Percentiles rank a stretch among this genome's conserved stretches.
Evolutionary conservation across 2,329 filamentous ascomycete genomes (phyloP).

Genomic region (Aspergillus candidus): DNA sequence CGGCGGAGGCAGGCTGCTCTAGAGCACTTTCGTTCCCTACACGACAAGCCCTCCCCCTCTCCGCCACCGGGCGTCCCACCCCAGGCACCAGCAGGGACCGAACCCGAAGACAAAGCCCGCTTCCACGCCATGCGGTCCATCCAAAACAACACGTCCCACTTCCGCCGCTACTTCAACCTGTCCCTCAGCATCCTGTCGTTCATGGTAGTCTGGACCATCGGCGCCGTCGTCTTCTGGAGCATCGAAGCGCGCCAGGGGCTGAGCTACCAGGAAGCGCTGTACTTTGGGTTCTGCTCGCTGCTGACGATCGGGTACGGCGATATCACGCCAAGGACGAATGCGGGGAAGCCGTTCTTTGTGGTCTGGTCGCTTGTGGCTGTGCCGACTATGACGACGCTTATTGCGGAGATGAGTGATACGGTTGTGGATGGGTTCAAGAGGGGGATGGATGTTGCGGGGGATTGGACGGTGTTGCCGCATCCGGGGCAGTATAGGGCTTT

Average conservation of each 20-base stretch:
- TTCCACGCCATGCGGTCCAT: constrained; percentile 79
- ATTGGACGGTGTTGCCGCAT: constrained; percentile 61
- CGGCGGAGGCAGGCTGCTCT: constrained; percentile 50
- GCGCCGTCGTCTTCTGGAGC: constrained; percentile 68
- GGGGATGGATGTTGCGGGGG: constrained; percentile 55
- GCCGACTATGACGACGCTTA: constrained; percentile 81
- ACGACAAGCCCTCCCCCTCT: constrained; percentile 5
- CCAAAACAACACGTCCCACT: constrained; percentile 57
- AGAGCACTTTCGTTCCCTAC: constrained; percentile 37
- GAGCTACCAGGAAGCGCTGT: constrained; percentile 72
- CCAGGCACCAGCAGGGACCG: constrained; percentile 6
- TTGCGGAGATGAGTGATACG: constrained; percentile 78
- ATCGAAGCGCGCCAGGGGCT: constrained; percentile 47
- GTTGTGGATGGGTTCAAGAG: constrained; percentile 62
- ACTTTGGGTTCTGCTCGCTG: constrained; percentile 78
- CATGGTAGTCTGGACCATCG: constrained; percentile 70
- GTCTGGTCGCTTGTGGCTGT: constrained; percentile 83
- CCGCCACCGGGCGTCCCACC: constrained; percentile 16
- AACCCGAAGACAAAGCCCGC: constrained; percentile 56
- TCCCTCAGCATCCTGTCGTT: constrained; percentile 62
- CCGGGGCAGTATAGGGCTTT: constrained; percentile 50
- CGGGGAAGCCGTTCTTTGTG: constrained; percentile 82
- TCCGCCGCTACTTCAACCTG: constrained; percentile 70
- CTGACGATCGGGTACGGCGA: constrained; percentile 87
- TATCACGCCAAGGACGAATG: constrained; percentile 66